These are phyloP conservation scores for Crithidia fasciculata DNA, from an alignment of 208 protist genomes.

Conservation along the genomic window DNA sequence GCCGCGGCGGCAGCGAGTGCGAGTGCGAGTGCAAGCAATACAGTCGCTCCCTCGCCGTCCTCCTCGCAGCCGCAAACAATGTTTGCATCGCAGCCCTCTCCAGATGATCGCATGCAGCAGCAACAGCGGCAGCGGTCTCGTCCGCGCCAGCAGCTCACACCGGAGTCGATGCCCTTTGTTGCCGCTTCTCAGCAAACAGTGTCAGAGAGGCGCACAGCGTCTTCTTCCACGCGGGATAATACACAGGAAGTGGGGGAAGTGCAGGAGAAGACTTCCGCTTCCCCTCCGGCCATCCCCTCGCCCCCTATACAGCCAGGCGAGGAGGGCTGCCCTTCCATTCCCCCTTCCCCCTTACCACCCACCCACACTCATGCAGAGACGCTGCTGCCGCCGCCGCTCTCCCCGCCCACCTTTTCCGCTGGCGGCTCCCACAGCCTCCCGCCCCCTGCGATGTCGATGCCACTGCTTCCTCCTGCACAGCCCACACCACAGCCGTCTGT, in stretches of 20 bases:
- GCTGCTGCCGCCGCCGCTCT: not conserved
- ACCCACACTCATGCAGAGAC: not conserved
- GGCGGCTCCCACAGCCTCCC: not conserved
- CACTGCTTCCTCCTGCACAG: not conserved
- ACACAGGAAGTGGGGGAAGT: not conserved
- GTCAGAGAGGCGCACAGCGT: too few species aligned
- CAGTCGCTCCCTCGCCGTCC: conserved; percentile 1
- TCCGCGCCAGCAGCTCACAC: not conserved
- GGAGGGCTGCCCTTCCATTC: not conserved
- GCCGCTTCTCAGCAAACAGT: too few species aligned
- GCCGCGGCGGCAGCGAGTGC: not conserved
- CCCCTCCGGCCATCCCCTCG: too few species aligned
- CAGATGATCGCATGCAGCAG: not conserved
- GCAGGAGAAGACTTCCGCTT: not conserved
- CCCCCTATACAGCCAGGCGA: not conserved
- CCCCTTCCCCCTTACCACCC: conserved; percentile 8
- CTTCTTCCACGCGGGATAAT: too few species aligned
- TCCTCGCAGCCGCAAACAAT: conserved; percentile 9
- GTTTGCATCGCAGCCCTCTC: conserved; percentile 2
- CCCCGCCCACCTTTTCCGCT: not conserved
- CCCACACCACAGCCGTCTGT: too few species aligned
- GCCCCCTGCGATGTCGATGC: not conserved
- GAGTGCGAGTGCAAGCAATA: conserved; percentile 19
- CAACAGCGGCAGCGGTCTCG: not conserved
- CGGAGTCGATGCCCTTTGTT: too few species aligned